Evolutionary conservation across 371 early-diverging fungal species (phyloP).

Genomic region (Mucor lusitanicus): DNA sequence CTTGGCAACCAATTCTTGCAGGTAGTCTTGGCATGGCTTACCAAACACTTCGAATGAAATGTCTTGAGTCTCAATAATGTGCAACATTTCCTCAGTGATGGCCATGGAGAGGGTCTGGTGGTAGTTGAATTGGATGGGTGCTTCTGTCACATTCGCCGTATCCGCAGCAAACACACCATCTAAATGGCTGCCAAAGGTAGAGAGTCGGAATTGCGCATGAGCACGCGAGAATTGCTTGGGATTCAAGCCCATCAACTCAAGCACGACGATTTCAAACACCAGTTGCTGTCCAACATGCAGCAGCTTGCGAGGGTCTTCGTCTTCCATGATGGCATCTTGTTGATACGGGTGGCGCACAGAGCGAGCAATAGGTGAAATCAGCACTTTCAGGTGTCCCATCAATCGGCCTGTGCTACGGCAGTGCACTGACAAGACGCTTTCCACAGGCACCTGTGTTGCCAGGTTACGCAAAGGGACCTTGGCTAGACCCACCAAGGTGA

Average conservation of each 20-base stretch:
- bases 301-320: constrained; percentile 15
- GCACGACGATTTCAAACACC: constrained; percentile 73
- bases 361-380: constrained; percentile 52
- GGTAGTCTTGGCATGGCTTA: constrained; percentile 33
- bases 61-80: constrained; percentile 44
- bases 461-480: constrained; percentile 52
- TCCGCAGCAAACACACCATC: constrained; percentile 25
- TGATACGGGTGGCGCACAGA: constrained; percentile 27
- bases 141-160: neutral
- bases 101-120: constrained; percentile 62
- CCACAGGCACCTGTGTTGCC: constrained; percentile 46
- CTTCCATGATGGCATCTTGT: neutral
- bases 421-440: constrained; percentile 53
- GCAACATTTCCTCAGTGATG: constrained; percentile 48
- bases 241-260: constrained; percentile 65
- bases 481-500: constrained; percentile 61
- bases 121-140: constrained; percentile 55
- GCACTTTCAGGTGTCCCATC: constrained; percentile 53
- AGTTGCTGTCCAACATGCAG: constrained; percentile 57
- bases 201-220: constrained; percentile 79
- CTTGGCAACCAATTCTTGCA: constrained; percentile 50
- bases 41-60: constrained; percentile 70
- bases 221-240: constrained; percentile 71
- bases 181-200: constrained; percentile 60
- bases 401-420: constrained; percentile 55